Conservation (phyloP, 306 rosid species). For the Corylus avellana region DNA sequence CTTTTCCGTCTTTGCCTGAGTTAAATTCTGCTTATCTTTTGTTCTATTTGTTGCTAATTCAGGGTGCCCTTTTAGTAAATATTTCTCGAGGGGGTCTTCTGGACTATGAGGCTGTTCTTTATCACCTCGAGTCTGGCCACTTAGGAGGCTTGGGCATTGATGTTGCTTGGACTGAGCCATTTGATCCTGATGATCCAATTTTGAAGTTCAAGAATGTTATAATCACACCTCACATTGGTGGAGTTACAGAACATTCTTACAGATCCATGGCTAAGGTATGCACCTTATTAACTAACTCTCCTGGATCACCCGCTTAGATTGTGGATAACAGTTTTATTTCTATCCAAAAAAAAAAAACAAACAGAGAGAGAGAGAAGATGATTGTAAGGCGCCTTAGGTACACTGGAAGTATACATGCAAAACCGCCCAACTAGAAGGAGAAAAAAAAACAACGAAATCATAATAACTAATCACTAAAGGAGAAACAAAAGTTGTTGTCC, state of each 20-base stretch:
- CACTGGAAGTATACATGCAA: no score
- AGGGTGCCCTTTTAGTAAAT: constrained; percentile 87
- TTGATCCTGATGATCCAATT: constrained; percentile 72
- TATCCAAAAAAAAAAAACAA: not conserved
- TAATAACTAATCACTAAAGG: no score
- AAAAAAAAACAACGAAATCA: no score
- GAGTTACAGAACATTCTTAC: constrained; percentile 77
- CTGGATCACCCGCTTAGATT: not conserved
- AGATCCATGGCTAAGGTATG: constrained; percentile 85
- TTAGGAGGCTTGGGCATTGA: constrained; percentile 88
- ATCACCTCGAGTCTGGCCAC: constrained; percentile 62
- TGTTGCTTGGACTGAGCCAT: constrained; percentile 92
- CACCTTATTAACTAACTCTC: constrained; percentile 1
- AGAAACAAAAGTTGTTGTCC: no score
- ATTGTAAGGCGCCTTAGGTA: no score
- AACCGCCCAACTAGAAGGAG: no score
- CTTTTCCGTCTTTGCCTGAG: not conserved
- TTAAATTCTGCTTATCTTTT: not conserved
- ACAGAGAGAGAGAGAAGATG: no score
- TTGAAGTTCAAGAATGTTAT: constrained; percentile 67
- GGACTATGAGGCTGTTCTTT: constrained; percentile 61
- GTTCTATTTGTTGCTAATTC: constrained; percentile 18
- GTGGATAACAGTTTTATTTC: not conserved
- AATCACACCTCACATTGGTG: constrained; percentile 89
- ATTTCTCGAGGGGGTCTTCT: constrained; percentile 73